phyloP scores from a whole-genome alignment of 139 green algal species.

The Monoraphidium neglectum region DNA sequence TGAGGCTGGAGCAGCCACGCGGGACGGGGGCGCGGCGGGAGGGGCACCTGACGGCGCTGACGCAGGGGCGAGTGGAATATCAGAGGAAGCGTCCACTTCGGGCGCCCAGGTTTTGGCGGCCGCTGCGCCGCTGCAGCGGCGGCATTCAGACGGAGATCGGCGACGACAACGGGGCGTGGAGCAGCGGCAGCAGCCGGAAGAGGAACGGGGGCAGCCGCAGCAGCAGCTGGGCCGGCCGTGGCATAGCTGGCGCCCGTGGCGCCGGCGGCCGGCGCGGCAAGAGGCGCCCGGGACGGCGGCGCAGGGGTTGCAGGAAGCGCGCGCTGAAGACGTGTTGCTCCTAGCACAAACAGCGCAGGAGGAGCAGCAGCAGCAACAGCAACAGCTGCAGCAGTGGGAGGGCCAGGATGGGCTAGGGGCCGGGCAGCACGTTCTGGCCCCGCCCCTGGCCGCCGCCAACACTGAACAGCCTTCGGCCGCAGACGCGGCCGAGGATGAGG shows the following conservation, averaged over 20 bases:
- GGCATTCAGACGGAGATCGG: neutral
- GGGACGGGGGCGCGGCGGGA: neutral
- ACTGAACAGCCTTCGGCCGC: too few relatives aligned
- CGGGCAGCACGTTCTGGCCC: too few relatives aligned
- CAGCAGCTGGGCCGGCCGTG: neutral
- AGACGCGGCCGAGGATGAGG: neutral
- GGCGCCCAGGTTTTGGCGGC: neutral
- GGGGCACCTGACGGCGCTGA: too few relatives aligned
- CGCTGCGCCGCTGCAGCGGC: neutral
- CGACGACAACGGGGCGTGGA: neutral
- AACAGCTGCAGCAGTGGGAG: slow-evolving; percentile 10
- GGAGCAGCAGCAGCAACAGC: neutral
- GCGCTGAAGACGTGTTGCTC: too few relatives aligned
- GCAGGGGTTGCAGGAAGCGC: slow-evolving; percentile 4
- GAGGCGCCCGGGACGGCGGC: neutral
- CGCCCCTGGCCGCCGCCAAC: too few relatives aligned
- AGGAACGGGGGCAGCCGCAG: neutral
- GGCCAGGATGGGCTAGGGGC: too few relatives aligned
- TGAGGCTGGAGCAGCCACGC: too few relatives aligned
- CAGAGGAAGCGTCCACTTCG: neutral
- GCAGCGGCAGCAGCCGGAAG: neutral
- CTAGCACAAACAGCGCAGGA: neutral
- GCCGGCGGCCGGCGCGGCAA: neutral
- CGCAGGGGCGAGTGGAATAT: too few relatives aligned
- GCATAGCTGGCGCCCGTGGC: neutral